A percentile compares a stretch with the other conserved stretches of the same genome.
Evolutionary conservation across 176 grass and related monocot genomes (phyloP).

Genomic region (Carex parvula): DNA sequence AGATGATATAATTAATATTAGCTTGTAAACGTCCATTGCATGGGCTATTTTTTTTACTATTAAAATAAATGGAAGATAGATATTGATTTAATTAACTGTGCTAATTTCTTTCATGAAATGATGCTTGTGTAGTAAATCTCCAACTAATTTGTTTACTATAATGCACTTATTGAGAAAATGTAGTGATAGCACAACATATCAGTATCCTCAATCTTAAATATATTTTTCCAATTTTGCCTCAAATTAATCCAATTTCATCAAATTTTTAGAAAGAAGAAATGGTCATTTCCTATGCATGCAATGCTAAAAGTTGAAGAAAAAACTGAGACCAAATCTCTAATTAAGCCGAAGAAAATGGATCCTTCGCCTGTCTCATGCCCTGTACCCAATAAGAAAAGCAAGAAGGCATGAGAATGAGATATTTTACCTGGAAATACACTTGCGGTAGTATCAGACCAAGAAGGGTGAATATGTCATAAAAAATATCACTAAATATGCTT

Average conservation of each 20-base stretch:
- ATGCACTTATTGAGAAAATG: background rate
- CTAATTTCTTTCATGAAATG: too few species aligned
- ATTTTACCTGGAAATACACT: too few species aligned
- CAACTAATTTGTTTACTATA: too few species aligned
- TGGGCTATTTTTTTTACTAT: too few species aligned
- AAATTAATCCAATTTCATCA: background rate
- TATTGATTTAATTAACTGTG: too few species aligned
- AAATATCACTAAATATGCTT: too few species aligned
- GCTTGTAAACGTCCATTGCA: too few species aligned
- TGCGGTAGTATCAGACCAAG: too few species aligned
- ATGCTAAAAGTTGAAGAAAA: slow-evolving; percentile 46
- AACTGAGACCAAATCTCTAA: slow-evolving; percentile 39
- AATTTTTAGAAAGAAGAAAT: slow-evolving; percentile 74
- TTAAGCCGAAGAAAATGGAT: slow-evolving; percentile 40
- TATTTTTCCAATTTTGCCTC: background rate
- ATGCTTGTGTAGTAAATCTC: too few species aligned
- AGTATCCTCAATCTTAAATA: background rate
- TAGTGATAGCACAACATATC: background rate
- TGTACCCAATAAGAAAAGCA: slow-evolving; percentile 39
- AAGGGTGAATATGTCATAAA: background rate
- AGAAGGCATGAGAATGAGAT: too few species aligned
- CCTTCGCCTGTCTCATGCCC: slow-evolving; percentile 47
- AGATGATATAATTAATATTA: too few species aligned
- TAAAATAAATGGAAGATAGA: too few species aligned
- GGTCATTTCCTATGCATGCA: slow-evolving; percentile 37